Base-by-base conservation (phyloP, 768 basidiomycete genomes). In the Auricularia sp. region DNA sequence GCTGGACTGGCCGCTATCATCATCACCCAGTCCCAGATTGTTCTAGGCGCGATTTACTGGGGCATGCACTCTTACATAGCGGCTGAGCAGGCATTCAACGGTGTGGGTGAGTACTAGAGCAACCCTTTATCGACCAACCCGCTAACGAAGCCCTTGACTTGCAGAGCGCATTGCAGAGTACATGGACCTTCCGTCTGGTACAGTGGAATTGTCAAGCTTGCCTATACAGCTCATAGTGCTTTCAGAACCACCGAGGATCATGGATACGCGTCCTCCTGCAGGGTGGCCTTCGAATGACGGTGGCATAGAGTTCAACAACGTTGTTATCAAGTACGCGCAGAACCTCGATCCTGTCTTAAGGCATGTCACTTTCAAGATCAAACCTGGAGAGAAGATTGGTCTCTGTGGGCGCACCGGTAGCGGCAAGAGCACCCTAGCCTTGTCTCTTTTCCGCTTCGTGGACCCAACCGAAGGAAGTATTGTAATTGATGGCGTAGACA, bases 81-180 rank as follows among this genome's bases (percentile, higher is more conserved):
- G 4, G 34, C 29, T 8, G 24, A 59, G 24, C 24, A 59, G 13
- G 29, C 56, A 24, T 59, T 59, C 56, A 59, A 59, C 29, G 34
- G 56, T 14, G 29, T 59, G 8, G 56, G 56, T 59, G 14, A 6
- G 56, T 59, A 59, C 39, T 14, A 42, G 13, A 42, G 8, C 7
- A 42, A 42, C 39, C 39, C 39, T 42, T 42, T 14, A 42, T 42
- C 2, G 2, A 14, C 0, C 39, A 42, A 42, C 13, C 2, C 8
- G 39, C 39, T 42, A 42, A 42, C 39, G 39, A 29, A 29, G 29
- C 29, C 0, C 39, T 42, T 14, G 39, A 8, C 13, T 86, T 45
- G 83, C 89, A 1, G 88, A 90, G 69, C 83, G 89, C 65, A 85
- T 89, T 29, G 80, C 83, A 18, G 88, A 89, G 72, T 89, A 89